Percentiles rank a stretch among this genome's conserved stretches.
Conservation (phyloP, 192 early-diverging fungal genomes). For the Cladochytrium replicatum region DNA sequence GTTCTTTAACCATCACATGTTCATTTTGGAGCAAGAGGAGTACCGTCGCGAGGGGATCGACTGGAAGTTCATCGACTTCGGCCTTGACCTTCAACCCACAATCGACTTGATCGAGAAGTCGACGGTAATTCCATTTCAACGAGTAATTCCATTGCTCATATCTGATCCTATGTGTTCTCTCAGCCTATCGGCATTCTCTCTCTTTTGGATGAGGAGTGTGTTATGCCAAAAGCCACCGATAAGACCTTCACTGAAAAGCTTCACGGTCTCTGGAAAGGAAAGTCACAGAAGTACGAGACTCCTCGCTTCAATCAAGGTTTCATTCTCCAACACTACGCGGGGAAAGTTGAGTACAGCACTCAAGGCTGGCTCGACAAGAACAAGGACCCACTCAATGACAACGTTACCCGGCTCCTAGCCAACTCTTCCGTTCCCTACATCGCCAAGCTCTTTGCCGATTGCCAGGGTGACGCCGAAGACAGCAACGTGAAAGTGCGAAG, state of each 20-base stretch:
- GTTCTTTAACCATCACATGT: conserved; percentile 99
- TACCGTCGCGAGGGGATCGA: conserved; percentile 94
- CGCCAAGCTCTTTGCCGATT: conserved; percentile 74
- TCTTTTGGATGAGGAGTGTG: conserved; percentile 94
- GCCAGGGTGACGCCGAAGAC: conserved; percentile 49
- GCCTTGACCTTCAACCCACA: conserved; percentile 91
- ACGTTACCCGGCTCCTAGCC: conserved; percentile 77
- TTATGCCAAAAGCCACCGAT: conserved; percentile 93
- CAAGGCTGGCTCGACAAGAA: conserved; percentile 96
- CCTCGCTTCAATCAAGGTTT: conserved; percentile 84
- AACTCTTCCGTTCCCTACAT: conserved; percentile 72
- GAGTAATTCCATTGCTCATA: background rate
- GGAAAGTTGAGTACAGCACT: conserved; percentile 85
- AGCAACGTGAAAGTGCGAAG: conserved; percentile 16
- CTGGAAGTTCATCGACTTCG: conserved; percentile 98
- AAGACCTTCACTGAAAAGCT: conserved; percentile 92
- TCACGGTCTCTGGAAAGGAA: conserved; percentile 76
- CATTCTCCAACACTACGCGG: conserved; percentile 89
- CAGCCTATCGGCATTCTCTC: conserved; percentile 91
- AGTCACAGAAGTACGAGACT: conserved; percentile 76
- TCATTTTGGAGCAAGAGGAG: conserved; percentile 96
- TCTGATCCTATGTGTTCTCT: background rate
- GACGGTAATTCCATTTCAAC: no score
- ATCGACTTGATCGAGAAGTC: conserved; percentile 98
- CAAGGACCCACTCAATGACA: conserved; percentile 96